Evolutionary conservation across 805 yeast species (phyloP).

Genomic region (Ascoidea tarda): DNA sequence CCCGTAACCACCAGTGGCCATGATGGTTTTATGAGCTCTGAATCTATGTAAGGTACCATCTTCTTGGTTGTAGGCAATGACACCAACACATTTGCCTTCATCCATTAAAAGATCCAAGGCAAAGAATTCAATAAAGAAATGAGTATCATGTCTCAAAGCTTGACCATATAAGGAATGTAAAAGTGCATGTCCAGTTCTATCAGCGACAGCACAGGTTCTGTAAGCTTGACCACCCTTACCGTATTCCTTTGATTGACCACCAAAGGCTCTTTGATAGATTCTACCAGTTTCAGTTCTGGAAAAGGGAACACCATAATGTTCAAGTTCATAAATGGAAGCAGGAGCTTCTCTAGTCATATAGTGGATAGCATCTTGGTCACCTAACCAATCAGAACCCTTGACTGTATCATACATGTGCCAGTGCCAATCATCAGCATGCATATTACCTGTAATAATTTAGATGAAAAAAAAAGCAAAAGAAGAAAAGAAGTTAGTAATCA

Average conservation of each 20-base stretch:
- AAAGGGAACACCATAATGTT: slow-evolving; percentile 97
- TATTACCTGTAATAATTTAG: slow-evolving; percentile 36
- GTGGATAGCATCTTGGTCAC: slow-evolving; percentile 98
- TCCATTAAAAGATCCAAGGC: slow-evolving; percentile 91
- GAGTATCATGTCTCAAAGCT: slow-evolving; percentile 91
- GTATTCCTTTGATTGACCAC: slow-evolving; percentile 90
- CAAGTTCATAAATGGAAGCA: slow-evolving; percentile 86
- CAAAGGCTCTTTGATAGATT: slow-evolving; percentile 97
- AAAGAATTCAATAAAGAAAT: slow-evolving; percentile 93
- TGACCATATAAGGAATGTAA: slow-evolving; percentile 94
- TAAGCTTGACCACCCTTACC: slow-evolving; percentile 99
- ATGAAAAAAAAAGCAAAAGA: too few species aligned
- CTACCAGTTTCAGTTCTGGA: slow-evolving; percentile 94
- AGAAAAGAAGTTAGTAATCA: too few species aligned
- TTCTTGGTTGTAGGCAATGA: slow-evolving; percentile 94
- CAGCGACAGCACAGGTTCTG: slow-evolving; percentile 99
- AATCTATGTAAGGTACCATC: slow-evolving; percentile 98
- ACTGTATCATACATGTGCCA: slow-evolving; percentile 99
- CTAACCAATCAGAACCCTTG: slow-evolving; percentile 98
- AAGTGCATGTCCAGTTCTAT: slow-evolving; percentile 96
- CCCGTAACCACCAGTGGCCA: slow-evolving; percentile 99
- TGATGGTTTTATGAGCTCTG: slow-evolving; percentile 90
- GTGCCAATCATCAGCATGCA: slow-evolving; percentile 98
- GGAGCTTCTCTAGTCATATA: slow-evolving; percentile 99
- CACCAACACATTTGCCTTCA: slow-evolving; percentile 94